Conservation (phyloP, 371 early-diverging fungal species). For the Syncephalastrum sp. region DNA sequence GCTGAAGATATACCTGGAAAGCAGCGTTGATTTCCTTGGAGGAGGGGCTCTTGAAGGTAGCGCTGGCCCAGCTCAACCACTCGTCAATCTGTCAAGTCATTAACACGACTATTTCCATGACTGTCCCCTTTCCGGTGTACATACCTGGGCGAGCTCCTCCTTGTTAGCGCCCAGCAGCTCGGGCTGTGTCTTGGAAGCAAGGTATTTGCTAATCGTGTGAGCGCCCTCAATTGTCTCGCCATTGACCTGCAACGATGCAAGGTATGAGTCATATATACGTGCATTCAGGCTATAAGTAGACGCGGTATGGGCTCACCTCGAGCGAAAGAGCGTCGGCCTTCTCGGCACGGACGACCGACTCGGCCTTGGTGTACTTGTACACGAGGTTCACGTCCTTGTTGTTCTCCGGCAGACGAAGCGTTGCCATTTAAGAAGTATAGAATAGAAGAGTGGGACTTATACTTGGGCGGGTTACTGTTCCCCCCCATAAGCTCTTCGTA, state of each 20-base stretch:
- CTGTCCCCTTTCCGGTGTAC: neutral
- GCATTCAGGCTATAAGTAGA: neutral
- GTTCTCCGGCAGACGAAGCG: constrained; percentile 38
- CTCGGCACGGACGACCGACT: constrained; percentile 28
- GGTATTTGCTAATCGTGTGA: constrained; percentile 49
- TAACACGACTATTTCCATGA: constrained; percentile 6
- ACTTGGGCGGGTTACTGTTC: no score
- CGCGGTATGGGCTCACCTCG: constrained; percentile 23
- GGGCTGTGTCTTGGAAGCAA: constrained; percentile 49
- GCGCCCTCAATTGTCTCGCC: constrained; percentile 52
- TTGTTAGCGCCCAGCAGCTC: constrained; percentile 54
- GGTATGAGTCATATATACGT: neutral
- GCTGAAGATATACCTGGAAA: constrained; percentile 29
- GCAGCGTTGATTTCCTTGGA: constrained; percentile 42
- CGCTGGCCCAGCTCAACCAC: constrained; percentile 39
- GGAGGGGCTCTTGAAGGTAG: constrained; percentile 29
- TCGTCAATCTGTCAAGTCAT: constrained; percentile 38
- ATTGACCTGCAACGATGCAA: constrained; percentile 23
- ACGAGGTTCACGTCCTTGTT: constrained; percentile 35
- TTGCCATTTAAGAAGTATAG: constrained; percentile 11
- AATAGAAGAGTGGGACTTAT: no score
- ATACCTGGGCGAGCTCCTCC: constrained; percentile 55
- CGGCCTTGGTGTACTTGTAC: constrained; percentile 29
- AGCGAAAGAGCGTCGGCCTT: constrained; percentile 24
- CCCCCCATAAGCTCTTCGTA: no score